Conservation (phyloP, 108 stramenopile genomes). For the Phaeodactylum tricornutum region DNA sequence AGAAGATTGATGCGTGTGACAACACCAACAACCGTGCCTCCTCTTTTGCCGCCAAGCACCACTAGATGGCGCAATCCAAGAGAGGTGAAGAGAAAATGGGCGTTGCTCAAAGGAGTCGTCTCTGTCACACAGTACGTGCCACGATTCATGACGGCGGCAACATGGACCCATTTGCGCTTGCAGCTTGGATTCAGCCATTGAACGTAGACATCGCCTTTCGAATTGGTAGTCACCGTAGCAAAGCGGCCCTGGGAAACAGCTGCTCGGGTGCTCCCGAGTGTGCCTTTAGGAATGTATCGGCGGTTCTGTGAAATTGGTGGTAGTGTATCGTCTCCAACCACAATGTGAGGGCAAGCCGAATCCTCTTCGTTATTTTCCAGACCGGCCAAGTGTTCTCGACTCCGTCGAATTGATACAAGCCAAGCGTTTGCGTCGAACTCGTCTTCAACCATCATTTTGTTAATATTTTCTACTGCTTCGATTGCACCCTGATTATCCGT, state of each 20-base stretch:
- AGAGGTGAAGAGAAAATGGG: constrained; percentile 33
- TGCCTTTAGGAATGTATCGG: too few relatives aligned
- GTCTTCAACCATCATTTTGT: constrained; percentile 5
- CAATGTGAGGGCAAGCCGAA: background rate
- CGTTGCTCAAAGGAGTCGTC: constrained; percentile 27
- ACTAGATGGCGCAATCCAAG: constrained; percentile 47
- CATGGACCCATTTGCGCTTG: constrained; percentile 14
- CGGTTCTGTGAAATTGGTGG: background rate
- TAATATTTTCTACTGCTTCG: background rate
- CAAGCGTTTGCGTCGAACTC: constrained; percentile 10
- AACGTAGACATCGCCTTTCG: constrained; percentile 11
- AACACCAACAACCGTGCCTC: constrained; percentile 32
- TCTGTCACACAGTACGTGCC: constrained; percentile 27
- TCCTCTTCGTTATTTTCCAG: background rate
- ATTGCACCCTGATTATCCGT: background rate
- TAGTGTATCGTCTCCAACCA: too few relatives aligned
- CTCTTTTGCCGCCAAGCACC: constrained; percentile 24
- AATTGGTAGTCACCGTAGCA: constrained; percentile 15
- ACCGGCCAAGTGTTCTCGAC: background rate
- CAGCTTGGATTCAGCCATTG: constrained; percentile 25
- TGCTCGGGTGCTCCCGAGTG: too few relatives aligned
- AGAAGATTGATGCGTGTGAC: constrained; percentile 22
- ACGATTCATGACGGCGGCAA: constrained; percentile 34
- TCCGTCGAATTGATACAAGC: constrained; percentile 3
- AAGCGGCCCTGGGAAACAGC: constrained; percentile 4